Evolutionary conservation across 2,329 filamentous ascomycete species (phyloP).

Genomic region (Aspergillus unguis): DNA sequence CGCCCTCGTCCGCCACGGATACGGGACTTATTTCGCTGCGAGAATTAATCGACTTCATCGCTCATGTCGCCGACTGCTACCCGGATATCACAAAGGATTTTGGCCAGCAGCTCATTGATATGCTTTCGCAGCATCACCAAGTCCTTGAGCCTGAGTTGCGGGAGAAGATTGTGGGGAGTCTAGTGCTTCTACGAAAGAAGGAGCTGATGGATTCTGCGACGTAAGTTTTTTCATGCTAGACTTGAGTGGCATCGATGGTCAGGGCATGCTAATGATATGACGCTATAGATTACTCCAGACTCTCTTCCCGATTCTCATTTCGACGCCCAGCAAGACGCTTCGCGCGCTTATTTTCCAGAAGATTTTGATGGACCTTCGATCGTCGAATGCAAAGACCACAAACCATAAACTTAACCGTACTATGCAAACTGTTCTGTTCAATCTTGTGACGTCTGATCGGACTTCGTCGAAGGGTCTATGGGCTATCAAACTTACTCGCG

Average conservation of each 20-base stretch:
- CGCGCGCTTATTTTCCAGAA: constrained; percentile 81
- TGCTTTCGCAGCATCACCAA: constrained; percentile 78
- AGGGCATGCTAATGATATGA: neutral
- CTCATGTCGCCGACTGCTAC: constrained; percentile 92
- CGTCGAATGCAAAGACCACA: constrained; percentile 78
- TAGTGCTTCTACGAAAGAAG: constrained; percentile 85
- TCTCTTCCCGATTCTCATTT: constrained; percentile 87
- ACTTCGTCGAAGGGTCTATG: constrained; percentile 83
- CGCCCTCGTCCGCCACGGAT: constrained; percentile 72
- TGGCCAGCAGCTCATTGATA: constrained; percentile 73
- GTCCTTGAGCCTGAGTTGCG: constrained; percentile 78
- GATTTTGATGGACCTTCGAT: constrained; percentile 85
- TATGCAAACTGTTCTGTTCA: constrained; percentile 89
- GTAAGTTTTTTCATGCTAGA: constrained; percentile 28
- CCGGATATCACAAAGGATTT: constrained; percentile 75
- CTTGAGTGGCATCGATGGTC: neutral
- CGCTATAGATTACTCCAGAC: constrained; percentile 67
- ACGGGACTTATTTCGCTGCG: constrained; percentile 79
- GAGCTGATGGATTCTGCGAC: constrained; percentile 82
- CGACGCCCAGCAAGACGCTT: constrained; percentile 88
- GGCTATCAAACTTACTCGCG: constrained; percentile 92
- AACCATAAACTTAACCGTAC: constrained; percentile 93
- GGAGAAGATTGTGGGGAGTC: constrained; percentile 89
- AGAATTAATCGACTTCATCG: constrained; percentile 88
- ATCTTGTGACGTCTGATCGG: constrained; percentile 81